A percentile compares a stretch with the other conserved stretches of the same genome.
Evolutionary conservation across 2,329 filamentous ascomycete species (phyloP).

Genomic region (Cytospora piceae): DNA sequence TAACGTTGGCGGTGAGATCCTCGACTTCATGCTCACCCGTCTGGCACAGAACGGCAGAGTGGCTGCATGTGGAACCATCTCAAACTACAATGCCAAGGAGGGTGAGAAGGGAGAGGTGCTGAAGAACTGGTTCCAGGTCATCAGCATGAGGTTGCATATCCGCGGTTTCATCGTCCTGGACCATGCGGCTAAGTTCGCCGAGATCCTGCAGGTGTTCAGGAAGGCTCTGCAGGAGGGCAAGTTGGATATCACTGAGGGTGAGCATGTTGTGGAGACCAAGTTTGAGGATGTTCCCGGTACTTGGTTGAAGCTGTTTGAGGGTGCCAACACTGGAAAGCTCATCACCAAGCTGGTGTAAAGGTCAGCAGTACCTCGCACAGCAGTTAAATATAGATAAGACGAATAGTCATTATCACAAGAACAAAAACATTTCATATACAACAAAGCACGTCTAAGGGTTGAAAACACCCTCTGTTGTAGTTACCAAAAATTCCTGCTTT

Average conservation of each 20-base stretch:
- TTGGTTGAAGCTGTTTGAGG: conserved; percentile 16
- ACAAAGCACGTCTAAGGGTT: too few species aligned
- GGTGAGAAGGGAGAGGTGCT: not conserved
- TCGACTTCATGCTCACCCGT: conserved; percentile 14
- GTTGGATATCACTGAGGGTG: conserved; percentile 10
- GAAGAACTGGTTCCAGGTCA: conserved; percentile 19
- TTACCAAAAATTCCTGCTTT: too few species aligned
- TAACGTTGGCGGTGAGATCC: conserved; percentile 43
- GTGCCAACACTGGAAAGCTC: conserved; percentile 20
- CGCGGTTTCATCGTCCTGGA: conserved; percentile 13
- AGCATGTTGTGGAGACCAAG: conserved; percentile 12
- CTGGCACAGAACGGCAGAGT: conserved; percentile 16
- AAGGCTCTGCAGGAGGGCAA: conserved; percentile 17
- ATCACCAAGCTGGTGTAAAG: conserved; percentile 7
- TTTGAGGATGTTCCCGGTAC: conserved; percentile 17
- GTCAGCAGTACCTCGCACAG: too few species aligned
- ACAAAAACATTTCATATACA: too few species aligned
- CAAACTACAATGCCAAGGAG: conserved; percentile 15
- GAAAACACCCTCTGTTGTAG: too few species aligned
- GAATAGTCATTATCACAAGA: too few species aligned
- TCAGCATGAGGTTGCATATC: conserved; percentile 8
- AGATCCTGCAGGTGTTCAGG: not conserved
- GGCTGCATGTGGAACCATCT: conserved; percentile 13
- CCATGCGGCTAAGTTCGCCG: not conserved
- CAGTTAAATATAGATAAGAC: too few species aligned